Evolutionary conservation across 768 basidiomycete genomes (phyloP), one percentile per base, ranked within the genome.

Genomic region (Suillus bovinus): DNA sequence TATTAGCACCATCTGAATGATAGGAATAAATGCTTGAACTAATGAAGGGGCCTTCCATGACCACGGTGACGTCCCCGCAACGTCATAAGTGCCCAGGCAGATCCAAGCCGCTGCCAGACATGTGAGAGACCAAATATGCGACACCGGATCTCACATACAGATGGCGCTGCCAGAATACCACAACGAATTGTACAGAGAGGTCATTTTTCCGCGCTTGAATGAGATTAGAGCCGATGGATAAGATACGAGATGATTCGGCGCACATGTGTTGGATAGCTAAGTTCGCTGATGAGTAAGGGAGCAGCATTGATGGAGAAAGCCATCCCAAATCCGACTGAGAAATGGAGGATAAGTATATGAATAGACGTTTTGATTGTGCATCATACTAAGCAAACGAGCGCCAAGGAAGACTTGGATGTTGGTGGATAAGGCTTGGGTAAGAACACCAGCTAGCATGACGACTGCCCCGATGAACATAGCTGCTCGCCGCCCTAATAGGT

Each of bases 101-200:
- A 75, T 70, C 84, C 83, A 85, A 27, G 80, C 79, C 42, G 80
- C 79, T 78, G 65, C 50, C 41, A 55, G 41, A 44, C 20, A 38
- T 22, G 42, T 61, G 16, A 58, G 41, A 47, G 34, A 24, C 20
- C 7, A 17, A 56, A 31, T 33, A 2, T 46, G 33, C 47, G 31
- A 17, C n/a, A 16, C 6, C 5, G 24, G 44, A 38, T 2, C 29
- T 44, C 36, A 67, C 70, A 53, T 69, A 77, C 76, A 84, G 39
- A 86, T 72, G 60, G 89, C 86, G 62, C 86, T 86, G 9, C 91
- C 90, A 38, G 88, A 68, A 72, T 91, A 91, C 90, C 90, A 92
- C 55, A 81, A 81, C 0, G 87, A 81, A 73, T 92, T 91, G 72
- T 87, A 91, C 61, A 87, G 70, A 9, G 87, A 82, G 20, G 84